These are phyloP conservation scores for Nitzschia inconspicua DNA, from an alignment of 108 stramenopile species.

Conservation along the genomic window DNA sequence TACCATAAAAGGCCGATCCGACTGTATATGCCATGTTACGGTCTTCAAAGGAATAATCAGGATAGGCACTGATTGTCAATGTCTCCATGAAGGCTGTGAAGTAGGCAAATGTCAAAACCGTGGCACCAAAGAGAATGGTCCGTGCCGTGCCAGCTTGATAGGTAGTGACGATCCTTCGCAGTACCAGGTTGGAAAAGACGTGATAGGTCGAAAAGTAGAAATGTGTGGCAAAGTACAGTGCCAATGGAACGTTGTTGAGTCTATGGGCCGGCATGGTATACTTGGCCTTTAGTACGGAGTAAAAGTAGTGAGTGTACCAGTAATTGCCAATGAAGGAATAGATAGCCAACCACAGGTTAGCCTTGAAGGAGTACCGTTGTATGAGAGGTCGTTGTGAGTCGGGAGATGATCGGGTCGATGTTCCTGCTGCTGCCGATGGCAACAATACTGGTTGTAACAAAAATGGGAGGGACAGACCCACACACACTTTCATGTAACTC, in stretches of 20 bases:
- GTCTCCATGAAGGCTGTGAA: constrained; percentile 98
- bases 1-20: constrained; percentile 92
- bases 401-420: constrained; percentile 15
- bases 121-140: constrained; percentile 53
- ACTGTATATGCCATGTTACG: constrained; percentile 39
- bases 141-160: constrained; percentile 43
- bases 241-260: constrained; percentile 96
- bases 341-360: constrained; percentile 87
- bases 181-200: constrained; percentile 84
- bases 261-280: constrained; percentile 94
- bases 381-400: constrained; percentile 62
- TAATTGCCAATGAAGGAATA: constrained; percentile 98
- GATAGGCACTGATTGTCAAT: constrained; percentile 91
- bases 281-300: constrained; percentile 89
- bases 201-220: constrained; percentile 98
- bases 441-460: constrained; percentile 81
- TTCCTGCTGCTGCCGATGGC: constrained; percentile 46
- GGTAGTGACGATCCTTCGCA: constrained; percentile 71
- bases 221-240: constrained; percentile 92
- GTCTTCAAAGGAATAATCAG: constrained; percentile 95
- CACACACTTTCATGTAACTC: constrained; percentile 71
- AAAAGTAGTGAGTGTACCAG: constrained; percentile 97
- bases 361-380: constrained; percentile 86
- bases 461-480: constrained; percentile 74
- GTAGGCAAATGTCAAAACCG: constrained; percentile 61